Evolutionary conservation across 169 alveolate genomes (phyloP).

Genomic region (Plasmodium vinckei): DNA sequence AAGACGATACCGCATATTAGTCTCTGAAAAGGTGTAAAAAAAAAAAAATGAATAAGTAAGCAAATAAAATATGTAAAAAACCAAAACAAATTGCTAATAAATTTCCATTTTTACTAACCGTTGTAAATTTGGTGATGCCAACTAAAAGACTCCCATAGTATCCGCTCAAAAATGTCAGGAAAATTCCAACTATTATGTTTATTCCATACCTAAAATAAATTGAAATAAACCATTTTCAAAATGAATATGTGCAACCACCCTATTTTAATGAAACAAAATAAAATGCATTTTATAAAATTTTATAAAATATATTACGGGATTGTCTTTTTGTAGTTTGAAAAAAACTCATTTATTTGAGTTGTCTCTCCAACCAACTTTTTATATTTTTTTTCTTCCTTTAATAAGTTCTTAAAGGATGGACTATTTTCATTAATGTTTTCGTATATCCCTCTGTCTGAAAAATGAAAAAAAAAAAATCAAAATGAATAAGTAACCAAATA

Average conservation of each 20-base stretch:
- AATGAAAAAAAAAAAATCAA: not conserved
- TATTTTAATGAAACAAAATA: not conserved
- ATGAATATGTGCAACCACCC: not conserved
- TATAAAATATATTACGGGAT: constrained; percentile 32
- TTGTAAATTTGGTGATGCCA: constrained; percentile 53
- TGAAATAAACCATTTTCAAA: not conserved
- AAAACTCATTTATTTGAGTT: constrained; percentile 46
- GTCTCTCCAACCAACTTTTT: constrained; percentile 23
- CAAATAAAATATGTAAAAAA: too few relatives aligned
- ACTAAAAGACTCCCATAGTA: constrained; percentile 63
- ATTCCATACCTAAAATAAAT: constrained; percentile 57
- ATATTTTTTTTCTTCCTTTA: constrained; percentile 48
- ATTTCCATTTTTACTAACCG: constrained; percentile 35
- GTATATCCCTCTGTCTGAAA: constrained; percentile 65
- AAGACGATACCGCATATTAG: constrained; percentile 59
- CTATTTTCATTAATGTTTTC: constrained; percentile 54
- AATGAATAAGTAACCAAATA: not conserved
- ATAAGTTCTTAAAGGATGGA: constrained; percentile 32
- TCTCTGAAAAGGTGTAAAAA: constrained; percentile 11
- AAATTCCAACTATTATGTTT: constrained; percentile 43
- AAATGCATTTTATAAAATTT: not conserved
- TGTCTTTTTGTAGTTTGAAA: constrained; percentile 44
- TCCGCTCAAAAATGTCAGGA: constrained; percentile 49
- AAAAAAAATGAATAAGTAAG: not conserved
- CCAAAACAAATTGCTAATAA: too few relatives aligned